phyloP scores from a whole-genome alignment of 129 eudicot genomes.

The Centrapalus pauciflorus region DNA sequence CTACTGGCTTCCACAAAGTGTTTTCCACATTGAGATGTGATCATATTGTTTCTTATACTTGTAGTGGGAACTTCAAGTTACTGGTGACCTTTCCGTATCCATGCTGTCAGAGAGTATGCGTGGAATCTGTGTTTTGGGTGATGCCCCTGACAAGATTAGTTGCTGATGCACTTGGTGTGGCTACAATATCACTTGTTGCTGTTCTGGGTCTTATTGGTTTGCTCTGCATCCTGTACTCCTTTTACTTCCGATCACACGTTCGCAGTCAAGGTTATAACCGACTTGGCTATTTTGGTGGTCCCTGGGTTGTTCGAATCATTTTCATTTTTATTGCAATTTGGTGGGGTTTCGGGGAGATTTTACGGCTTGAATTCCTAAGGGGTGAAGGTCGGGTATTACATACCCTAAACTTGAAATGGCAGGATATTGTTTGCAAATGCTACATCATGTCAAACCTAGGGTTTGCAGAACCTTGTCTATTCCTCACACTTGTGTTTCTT shows the following conservation, averaged over 20 bases:
- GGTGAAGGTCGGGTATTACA: constrained; percentile 51
- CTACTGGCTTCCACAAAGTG: constrained; percentile 5
- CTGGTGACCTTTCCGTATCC: constrained; percentile 43
- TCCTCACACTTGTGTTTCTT: constrained; percentile 69
- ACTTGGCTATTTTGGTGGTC: constrained; percentile 75
- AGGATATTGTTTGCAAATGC: constrained; percentile 80
- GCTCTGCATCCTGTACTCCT: constrained; percentile 67
- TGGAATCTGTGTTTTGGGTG: constrained; percentile 86
- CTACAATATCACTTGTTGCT: constrained; percentile 75
- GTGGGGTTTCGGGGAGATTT: constrained; percentile 82
- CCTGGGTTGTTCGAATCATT: constrained; percentile 77
- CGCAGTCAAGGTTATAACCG: constrained; percentile 43
- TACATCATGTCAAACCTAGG: constrained; percentile 92
- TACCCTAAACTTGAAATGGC: constrained; percentile 63
- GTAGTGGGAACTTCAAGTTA: constrained; percentile 28
- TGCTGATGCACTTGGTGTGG: constrained; percentile 99
- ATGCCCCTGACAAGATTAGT: constrained; percentile 91
- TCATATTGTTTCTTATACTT: constrained; percentile 10
- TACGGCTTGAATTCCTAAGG: constrained; percentile 64
- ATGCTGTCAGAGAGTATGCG: constrained; percentile 98
- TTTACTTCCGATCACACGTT: constrained; percentile 72
- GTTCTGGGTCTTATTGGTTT: constrained; percentile 54
- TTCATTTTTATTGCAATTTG: constrained; percentile 57
- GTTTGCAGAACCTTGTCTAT: constrained; percentile 89
- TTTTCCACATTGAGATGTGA: background rate